Base-by-base conservation (phyloP, 345 rosid genomes). In the Camelina laxa region DNA sequence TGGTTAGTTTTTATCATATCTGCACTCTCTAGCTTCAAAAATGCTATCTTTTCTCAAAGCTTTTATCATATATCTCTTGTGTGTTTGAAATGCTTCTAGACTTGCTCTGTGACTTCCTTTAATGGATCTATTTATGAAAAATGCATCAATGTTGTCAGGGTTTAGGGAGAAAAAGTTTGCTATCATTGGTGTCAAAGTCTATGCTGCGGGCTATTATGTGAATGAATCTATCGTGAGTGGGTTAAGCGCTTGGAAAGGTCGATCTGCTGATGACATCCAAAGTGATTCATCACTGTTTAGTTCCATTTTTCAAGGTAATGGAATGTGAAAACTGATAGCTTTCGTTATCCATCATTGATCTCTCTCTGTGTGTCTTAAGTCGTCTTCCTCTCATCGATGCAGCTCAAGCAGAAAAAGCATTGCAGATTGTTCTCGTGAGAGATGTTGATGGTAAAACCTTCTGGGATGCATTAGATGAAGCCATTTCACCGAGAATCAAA, bases 401-500 rank as follows among this genome's bases (percentile, higher is more conserved):
- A 90, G 96, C 76, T 82, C 79, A 88, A 61, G 64, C 41, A 6
- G 93, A 91, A 81, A 94, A 94, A 76, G 80, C 97, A 7, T 65
- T 94, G 49, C 80, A 82, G 91, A 90, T 90, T 76, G 88, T 89
- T 68, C 93, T 94, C 50, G 96, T 94, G 56, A 88, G 98, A 82
- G 95, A 94, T 69, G 82, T 94, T 38, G 98, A 91, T 79, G 98
- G 97, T 22, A 90, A 91, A 85, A 90, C 97, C 56, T 94, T 91
- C 64, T 94, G 93, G 97, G 92, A 86, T 80, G 96, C 97, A 69
- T 75, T 94, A 67, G 87, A 90, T 69, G 93, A 85, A 63, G 89
- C 92, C 55, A 75, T 91, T 21, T 78, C 96, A 55, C 97, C 91
- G 11, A 85, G 96, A 80, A 84, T 94, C 61, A 85, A 83, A 75